Evolutionary conservation across 306 rosid genomes (phyloP).

Genomic region (Lupinus albus): DNA sequence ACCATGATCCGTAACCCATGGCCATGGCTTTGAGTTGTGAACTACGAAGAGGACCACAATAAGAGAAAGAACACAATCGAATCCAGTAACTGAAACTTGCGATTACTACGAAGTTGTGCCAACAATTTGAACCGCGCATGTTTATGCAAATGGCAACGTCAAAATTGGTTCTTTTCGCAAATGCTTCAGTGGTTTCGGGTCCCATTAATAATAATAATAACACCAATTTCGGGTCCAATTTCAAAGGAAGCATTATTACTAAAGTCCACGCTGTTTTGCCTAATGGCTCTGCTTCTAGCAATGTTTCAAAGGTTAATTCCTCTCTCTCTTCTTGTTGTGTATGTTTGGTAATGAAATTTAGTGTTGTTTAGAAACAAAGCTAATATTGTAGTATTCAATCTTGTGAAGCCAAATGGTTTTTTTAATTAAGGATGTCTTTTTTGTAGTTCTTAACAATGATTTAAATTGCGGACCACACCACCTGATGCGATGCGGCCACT

Average conservation of each 20-base stretch:
- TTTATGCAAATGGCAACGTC: constrained; percentile 51
- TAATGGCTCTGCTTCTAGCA: constrained; percentile 56
- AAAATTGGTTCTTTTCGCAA: constrained; percentile 29
- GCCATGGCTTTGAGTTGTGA: constrained; percentile 22
- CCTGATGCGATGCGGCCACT: too few species aligned
- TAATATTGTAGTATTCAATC: constrained; percentile 12
- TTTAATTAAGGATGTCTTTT: constrained; percentile 12
- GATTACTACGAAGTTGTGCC: constrained; percentile 20
- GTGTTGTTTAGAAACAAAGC: constrained; percentile 1
- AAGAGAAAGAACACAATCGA: background rate
- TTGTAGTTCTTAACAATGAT: too few species aligned
- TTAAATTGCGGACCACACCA: too few species aligned
- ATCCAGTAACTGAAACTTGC: constrained; percentile 26
- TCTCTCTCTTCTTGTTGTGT: background rate
- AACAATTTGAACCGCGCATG: constrained; percentile 26
- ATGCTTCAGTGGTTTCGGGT: constrained; percentile 36
- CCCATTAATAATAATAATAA: constrained; percentile 20
- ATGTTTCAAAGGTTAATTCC: constrained; percentile 56
- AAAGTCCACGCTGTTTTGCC: constrained; percentile 46
- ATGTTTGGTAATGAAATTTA: background rate
- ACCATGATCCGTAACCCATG: constrained; percentile 6
- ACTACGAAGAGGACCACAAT: constrained; percentile 28
- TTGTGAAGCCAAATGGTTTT: constrained; percentile 15
- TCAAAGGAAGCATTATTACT: constrained; percentile 31
- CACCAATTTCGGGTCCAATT: constrained; percentile 36